phyloP scores from a whole-genome alignment of 1,284 basidiomycete species.

The Somion occarium region DNA sequence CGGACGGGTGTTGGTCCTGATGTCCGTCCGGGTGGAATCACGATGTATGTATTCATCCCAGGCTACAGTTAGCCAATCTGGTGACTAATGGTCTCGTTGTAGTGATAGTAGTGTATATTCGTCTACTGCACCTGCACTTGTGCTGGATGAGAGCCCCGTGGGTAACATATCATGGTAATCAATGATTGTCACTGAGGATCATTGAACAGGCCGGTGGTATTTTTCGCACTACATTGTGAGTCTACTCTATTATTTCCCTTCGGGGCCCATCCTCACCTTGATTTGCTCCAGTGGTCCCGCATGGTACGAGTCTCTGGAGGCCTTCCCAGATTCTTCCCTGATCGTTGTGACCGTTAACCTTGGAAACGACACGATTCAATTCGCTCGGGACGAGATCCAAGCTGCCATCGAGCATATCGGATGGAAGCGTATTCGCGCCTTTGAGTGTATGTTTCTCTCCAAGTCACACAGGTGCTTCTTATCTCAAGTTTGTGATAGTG shows the following conservation, averaged over 20 bases:
- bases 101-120: constrained; percentile 31
- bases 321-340: constrained; percentile 28
- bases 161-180: constrained; percentile 1
- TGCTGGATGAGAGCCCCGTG: constrained; percentile 22
- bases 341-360: constrained; percentile 30
- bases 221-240: constrained; percentile 28
- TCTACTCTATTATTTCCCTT: neutral
- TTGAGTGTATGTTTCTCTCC: constrained; percentile 23
- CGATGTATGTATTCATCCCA: constrained; percentile 19
- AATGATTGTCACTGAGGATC: neutral
- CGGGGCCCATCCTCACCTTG: neutral
- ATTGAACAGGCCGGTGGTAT: constrained; percentile 26
- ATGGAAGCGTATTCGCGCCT: constrained; percentile 26
- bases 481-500: constrained; percentile 17
- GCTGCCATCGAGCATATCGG: constrained; percentile 29
- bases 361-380: constrained; percentile 30
- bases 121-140: constrained; percentile 23
- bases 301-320: constrained; percentile 26
- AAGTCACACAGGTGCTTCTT: neutral
- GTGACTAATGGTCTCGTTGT: neutral
- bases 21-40: constrained; percentile 32
- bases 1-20: constrained; percentile 30
- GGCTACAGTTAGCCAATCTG: neutral
- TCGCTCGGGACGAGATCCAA: constrained; percentile 26
- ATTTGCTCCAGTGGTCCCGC: constrained; percentile 31